phyloP scores from a whole-genome alignment of 441 rosid species.

The Euphorbia schlechtendalii region DNA sequence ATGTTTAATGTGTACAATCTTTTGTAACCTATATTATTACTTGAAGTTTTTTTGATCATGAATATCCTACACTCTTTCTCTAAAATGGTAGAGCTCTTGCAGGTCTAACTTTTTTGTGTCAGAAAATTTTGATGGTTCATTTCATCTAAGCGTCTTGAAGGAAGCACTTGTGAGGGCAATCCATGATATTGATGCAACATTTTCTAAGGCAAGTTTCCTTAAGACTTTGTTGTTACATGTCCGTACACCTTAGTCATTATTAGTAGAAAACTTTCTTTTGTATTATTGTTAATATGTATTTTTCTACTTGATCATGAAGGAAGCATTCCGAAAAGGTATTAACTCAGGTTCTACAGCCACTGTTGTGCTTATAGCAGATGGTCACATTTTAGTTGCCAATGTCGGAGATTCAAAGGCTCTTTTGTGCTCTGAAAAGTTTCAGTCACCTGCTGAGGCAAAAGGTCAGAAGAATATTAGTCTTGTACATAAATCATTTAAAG shows the following conservation, averaged over 20 bases:
- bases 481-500: slow-evolving; percentile 6
- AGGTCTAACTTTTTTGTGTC: slow-evolving; percentile 56
- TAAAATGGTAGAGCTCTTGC: slow-evolving; percentile 19
- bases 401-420: slow-evolving; percentile 94
- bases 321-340: slow-evolving; percentile 58
- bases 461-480: slow-evolving; percentile 39
- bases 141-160: slow-evolving; percentile 72
- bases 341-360: slow-evolving; percentile 87
- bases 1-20: neutral
- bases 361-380: slow-evolving; percentile 68
- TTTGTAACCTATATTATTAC: neutral
- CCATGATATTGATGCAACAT: slow-evolving; percentile 79
- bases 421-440: slow-evolving; percentile 75
- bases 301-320: slow-evolving; percentile 42
- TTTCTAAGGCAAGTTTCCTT: slow-evolving; percentile 51
- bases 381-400: slow-evolving; percentile 76
- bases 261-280: slow-evolving; percentile 10
- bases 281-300: slow-evolving; percentile 14
- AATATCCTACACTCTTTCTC: neutral
- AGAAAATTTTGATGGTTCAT: slow-evolving; percentile 50
- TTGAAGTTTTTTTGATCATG: neutral
- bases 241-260: neutral
- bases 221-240: neutral
- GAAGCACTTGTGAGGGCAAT: slow-evolving; percentile 86
- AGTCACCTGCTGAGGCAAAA: slow-evolving; percentile 75